Evolutionary conservation across 75 land plant genomes (phyloP), one percentile per base, ranked within the genome.

Genomic region (Cupressus sempervirens): DNA sequence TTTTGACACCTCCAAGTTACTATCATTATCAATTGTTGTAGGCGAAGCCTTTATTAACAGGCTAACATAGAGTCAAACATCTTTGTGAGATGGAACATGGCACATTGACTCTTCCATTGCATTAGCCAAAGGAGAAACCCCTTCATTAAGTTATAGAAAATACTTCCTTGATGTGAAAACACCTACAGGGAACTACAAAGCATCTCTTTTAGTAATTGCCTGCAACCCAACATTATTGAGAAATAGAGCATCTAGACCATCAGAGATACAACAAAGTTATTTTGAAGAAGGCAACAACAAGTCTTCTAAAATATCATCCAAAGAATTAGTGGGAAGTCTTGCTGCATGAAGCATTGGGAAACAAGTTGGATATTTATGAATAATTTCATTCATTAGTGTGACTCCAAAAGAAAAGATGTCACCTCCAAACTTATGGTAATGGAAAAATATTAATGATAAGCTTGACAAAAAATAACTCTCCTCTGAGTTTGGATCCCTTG

Each of bases 301-400:
- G 16, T 92, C 97, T 83, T 88, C 83, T 0, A 75, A 76, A 5
- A 95, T 90, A 70, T 94, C 91, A 83, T 92, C 90, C 82, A 95
- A 84, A 87, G 94, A 95, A 14, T 94, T 91, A 88, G 86, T 88
- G 8, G 96, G 93, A 82, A 96, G 93, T 54, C 96, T 95, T 84
- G 88, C 74, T 38, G 91, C 93, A 88, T 92, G 89, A 81, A 96
- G 73, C 29, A 80, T 34, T 86, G 94, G 30, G 85, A 91, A 93
- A 87, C 96, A 94, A 36, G 98, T 96, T 34, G 98, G 98, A 86
- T 96, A 96, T 83, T 93, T 94, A 84, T 96, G 98, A 67, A 96
- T 93, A 30, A 98, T 90, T 85, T 98, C 99, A 89, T 94, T 98
- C 99, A 98, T 98, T 58, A 98, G 90, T 73, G 99, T 95, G 83